Evolutionary conservation across 2,329 filamentous ascomycete genomes (phyloP), one percentile per base, ranked within the genome.

Genomic region (Helicocarpus griseus): DNA sequence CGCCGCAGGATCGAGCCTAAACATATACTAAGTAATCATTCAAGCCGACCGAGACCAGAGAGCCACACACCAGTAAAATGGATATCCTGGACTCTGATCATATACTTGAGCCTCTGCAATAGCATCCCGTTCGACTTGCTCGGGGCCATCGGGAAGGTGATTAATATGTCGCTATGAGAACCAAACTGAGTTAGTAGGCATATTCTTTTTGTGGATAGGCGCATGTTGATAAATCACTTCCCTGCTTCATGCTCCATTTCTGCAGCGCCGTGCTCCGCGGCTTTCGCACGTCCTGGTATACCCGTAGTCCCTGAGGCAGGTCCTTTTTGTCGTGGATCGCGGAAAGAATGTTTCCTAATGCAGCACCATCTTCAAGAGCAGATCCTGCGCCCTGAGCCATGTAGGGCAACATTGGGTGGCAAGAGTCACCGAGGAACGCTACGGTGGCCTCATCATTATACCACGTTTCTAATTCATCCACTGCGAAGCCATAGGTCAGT

Each of bases 331-430:
- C 64, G 31, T 69, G 65, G 8, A 83, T 68, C 2, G 74, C 69
- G 0, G 76, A 75, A 0, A 87, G 66, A 1, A 86, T 59, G 0
- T 74, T 69, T 0, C 83, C 83, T 0, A 87, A 66, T 0, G 84
- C 81, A 0, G 82, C 81, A 0, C 82, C 83, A 49, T 87, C 84
- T 60, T 87, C 83, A 1, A 87, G 71, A 0, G 79, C 78, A 0
- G 77, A 82, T 60, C 85, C 85, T 13, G 83, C 83, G 0, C 84
- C 83, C 63, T 82, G 84, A 0, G 79, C 83, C 26, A 81, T 70
- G 56, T 80, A 79, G 2, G 80, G 80, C 2, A 84, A 67, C 80
- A 83, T 83, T 0, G 80, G 77, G 60, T 84, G 82, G 54, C 80
- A 84, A 1, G 78, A 72, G 56, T 85, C 82, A 4, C 82, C 82